A percentile compares a stretch with the other conserved stretches of the same genome.
Evolutionary conservation across 164 flowering plant species (phyloP).

Genomic region (Sextonia rubra): DNA sequence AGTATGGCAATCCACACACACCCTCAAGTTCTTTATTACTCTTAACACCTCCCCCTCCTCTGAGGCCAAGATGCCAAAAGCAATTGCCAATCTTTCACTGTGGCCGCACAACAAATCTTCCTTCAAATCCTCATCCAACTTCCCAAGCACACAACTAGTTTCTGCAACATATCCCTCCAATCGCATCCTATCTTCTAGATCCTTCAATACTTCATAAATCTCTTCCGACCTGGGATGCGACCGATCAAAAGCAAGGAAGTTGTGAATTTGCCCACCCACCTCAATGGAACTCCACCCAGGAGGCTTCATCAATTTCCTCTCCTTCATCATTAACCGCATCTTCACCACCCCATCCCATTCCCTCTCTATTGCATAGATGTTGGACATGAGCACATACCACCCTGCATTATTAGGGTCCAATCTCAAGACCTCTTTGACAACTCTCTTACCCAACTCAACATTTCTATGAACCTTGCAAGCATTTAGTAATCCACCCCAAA

Average conservation of each 20-base stretch:
- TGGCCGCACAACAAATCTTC: constrained; percentile 14
- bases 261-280: constrained; percentile 9
- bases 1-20: constrained; percentile 14
- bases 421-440: constrained; percentile 11
- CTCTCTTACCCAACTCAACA: constrained; percentile 12
- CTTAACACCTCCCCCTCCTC: constrained; percentile 5
- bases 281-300: constrained; percentile 17
- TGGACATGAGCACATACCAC: constrained; percentile 18
- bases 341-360: constrained; percentile 9
- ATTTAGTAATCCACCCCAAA: constrained; percentile 19
- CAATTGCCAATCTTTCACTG: constrained; percentile 14
- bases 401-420: constrained; percentile 13
- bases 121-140: constrained; percentile 12
- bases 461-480: constrained; percentile 16
- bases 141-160: constrained; percentile 7
- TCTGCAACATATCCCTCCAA: constrained; percentile 13
- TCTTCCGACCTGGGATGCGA: constrained; percentile 11
- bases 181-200: constrained; percentile 13
- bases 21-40: constrained; percentile 16
- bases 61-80: constrained; percentile 14
- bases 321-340: constrained; percentile 15
- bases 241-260: constrained; percentile 9
- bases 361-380: constrained; percentile 8
- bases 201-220: constrained; percentile 8
- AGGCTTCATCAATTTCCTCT: constrained; percentile 3